Conservation (phyloP, 2,329 filamentous ascomycete species). For the Xylaria digitata region DNA sequence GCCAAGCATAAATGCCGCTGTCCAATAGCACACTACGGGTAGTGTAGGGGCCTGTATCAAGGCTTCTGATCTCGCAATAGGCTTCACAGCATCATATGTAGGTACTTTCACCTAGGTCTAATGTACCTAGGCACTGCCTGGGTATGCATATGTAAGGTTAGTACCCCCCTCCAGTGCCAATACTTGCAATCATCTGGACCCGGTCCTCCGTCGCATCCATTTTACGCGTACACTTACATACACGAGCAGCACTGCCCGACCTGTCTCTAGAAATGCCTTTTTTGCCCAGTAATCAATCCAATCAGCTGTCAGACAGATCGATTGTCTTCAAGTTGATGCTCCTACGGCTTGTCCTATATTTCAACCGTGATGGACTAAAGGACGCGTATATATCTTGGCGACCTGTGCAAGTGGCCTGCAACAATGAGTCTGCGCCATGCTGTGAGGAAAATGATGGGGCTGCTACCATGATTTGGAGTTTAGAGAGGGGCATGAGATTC, state of each 20-base stretch:
- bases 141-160: neutral
- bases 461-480: neutral
- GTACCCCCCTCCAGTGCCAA: neutral
- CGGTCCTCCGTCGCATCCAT: constrained; percentile 7
- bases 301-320: no score
- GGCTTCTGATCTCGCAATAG: neutral
- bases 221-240: no score
- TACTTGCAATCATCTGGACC: neutral
- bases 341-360: no score
- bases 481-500: neutral
- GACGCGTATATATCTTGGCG: no score
- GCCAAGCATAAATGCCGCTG: constrained; percentile 27
- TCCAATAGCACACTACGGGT: neutral
- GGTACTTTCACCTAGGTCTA: no score
- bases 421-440: neutral
- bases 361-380: no score
- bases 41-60: neutral
- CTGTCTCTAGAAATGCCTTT: no score
- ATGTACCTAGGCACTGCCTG: no score
- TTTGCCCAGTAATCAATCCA: no score
- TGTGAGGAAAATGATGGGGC: neutral
- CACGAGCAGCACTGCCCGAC: no score
- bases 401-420: neutral
- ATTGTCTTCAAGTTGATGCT: no score
- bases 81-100: neutral